phyloP scores from a whole-genome alignment of 495 filamentous ascomycete genomes.

The Penicillium bovifimosum region DNA sequence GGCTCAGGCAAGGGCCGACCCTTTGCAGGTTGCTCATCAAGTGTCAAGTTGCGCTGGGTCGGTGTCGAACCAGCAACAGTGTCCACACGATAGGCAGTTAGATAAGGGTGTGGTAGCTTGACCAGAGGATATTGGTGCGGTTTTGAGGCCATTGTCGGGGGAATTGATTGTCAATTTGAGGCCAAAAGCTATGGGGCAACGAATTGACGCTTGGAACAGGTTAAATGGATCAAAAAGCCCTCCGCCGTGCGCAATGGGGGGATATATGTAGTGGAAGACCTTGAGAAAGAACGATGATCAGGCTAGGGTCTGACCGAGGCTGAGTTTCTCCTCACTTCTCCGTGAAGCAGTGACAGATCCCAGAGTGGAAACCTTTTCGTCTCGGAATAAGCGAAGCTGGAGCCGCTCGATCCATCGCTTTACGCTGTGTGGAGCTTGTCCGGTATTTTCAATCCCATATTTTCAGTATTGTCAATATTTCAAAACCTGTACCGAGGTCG shows the following conservation, averaged over 20 bases:
- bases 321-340: not conserved
- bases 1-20: constrained; percentile 26
- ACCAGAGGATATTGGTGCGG: constrained; percentile 22
- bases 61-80: constrained; percentile 18
- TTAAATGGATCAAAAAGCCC: not conserved
- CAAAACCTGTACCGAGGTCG: not conserved
- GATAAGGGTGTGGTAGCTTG: constrained; percentile 29
- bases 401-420: not conserved
- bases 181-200: not conserved
- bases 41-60: constrained; percentile 17
- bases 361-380: not conserved
- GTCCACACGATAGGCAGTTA: constrained; percentile 28
- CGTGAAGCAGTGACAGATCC: not conserved
- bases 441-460: too few species aligned
- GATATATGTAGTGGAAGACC: constrained; percentile 4
- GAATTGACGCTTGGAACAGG: too few species aligned
- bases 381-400: not conserved
- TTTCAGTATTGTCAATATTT: not conserved
- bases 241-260: not conserved
- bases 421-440: not conserved
- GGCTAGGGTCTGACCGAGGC: constrained; percentile 1
- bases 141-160: constrained; percentile 14
- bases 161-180: not conserved
- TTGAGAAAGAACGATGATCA: constrained; percentile 3
- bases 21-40: constrained; percentile 23